Percentiles rank a stretch among this genome's conserved stretches.
Evolutionary conservation across 2,329 filamentous ascomycete genomes (phyloP).

Genomic region (Apiospora hydei): DNA sequence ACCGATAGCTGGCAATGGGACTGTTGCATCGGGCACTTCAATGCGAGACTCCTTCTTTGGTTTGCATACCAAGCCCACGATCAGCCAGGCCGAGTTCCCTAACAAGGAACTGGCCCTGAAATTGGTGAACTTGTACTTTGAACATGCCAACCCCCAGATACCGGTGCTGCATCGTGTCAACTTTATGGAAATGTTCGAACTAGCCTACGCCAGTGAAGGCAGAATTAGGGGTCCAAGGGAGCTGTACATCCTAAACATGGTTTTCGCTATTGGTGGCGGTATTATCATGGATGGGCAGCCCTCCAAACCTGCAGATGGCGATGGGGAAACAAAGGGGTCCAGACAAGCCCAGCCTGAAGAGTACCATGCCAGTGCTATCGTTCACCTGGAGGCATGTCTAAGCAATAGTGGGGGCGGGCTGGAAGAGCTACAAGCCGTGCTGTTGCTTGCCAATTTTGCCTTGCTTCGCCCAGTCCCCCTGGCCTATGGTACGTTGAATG

Average conservation of each 20-base stretch:
- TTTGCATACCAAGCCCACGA: slow-evolving; percentile 88
- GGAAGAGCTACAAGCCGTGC: slow-evolving; percentile 91
- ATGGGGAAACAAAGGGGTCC: slow-evolving; percentile 27
- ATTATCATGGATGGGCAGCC: slow-evolving; percentile 78
- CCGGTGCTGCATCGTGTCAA: slow-evolving; percentile 89
- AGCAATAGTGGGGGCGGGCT: slow-evolving; percentile 86
- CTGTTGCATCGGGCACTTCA: slow-evolving; percentile 69
- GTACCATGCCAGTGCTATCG: slow-evolving; percentile 93
- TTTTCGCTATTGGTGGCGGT: slow-evolving; percentile 93
- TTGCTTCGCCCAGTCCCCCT: slow-evolving; percentile 86
- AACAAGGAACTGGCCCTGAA: slow-evolving; percentile 75
- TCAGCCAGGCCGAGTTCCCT: slow-evolving; percentile 85
- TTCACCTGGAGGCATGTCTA: slow-evolving; percentile 88
- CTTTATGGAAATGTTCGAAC: slow-evolving; percentile 88
- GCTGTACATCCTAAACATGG: slow-evolving; percentile 95
- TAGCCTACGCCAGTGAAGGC: slow-evolving; percentile 75
- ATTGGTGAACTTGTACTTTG: slow-evolving; percentile 87
- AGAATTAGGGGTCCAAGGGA: slow-evolving; percentile 76
- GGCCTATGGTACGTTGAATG: slow-evolving; percentile 75
- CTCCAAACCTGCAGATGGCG: slow-evolving; percentile 47
- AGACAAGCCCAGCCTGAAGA: slow-evolving; percentile 83
- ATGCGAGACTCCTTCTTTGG: slow-evolving; percentile 98
- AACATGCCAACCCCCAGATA: slow-evolving; percentile 95
- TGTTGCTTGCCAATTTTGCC: slow-evolving; percentile 90
- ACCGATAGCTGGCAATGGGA: slow-evolving; percentile 52